Conservation (phyloP, 2,329 filamentous ascomycete species). For the Penicillium oxalicum region DNA sequence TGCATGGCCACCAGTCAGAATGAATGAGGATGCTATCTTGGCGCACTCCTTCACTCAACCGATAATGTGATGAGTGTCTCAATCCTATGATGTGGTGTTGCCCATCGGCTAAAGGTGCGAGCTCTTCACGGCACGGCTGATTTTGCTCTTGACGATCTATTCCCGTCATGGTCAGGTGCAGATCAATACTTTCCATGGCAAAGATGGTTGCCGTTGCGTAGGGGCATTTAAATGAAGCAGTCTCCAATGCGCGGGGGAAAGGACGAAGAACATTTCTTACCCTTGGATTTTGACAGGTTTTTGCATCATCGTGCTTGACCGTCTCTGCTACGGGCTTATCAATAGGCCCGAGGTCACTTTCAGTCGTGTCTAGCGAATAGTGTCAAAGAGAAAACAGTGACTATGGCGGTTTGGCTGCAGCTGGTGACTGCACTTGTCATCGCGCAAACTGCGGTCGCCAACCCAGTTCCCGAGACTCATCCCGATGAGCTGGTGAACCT, state of each 20-base stretch:
- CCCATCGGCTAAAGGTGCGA: conserved; percentile 15
- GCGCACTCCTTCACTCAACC: background rate
- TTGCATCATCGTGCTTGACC: too few species aligned
- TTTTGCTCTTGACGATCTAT: conserved; percentile 8
- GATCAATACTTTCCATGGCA: background rate
- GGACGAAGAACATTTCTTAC: too few species aligned
- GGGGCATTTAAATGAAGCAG: too few species aligned
- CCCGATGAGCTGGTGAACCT: conserved; percentile 5
- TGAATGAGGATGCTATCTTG: too few species aligned
- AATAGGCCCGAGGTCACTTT: too few species aligned
- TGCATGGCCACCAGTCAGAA: conserved; percentile 1
- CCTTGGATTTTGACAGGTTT: too few species aligned
- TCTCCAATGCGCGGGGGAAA: too few species aligned
- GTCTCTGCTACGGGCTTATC: too few species aligned
- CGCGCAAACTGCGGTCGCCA: conserved; percentile 6
- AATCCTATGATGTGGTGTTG: conserved; percentile 1
- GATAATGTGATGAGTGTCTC: background rate
- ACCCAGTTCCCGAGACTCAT: conserved; percentile 9
- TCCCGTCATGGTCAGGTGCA: conserved; percentile 6
- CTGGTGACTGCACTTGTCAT: conserved; percentile 15
- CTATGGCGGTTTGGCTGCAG: conserved; percentile 18
- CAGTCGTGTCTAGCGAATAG: too few species aligned
- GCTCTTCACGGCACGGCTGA: background rate
- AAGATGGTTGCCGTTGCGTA: conserved; percentile 4
- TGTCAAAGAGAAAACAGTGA: too few species aligned